A percentile compares a stretch with the other conserved stretches of the same genome.
phyloP scores from a whole-genome alignment of 2,329 filamentous ascomycete genomes.

The Lachnellula arida region DNA sequence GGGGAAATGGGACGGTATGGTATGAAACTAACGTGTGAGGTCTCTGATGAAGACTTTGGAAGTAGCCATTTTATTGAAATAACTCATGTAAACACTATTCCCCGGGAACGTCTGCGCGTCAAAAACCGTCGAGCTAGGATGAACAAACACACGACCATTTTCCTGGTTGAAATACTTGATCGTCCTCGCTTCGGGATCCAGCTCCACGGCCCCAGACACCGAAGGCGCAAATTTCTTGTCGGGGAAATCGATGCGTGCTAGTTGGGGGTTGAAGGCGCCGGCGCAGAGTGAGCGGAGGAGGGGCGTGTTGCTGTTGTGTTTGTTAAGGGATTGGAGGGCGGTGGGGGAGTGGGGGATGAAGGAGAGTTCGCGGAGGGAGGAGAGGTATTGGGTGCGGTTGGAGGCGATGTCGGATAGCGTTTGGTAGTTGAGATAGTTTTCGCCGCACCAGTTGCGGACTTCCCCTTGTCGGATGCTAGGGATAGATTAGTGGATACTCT shows the following conservation, averaged over 20 bases:
- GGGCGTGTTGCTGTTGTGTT: conserved; percentile 40
- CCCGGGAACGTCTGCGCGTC: conserved; percentile 72
- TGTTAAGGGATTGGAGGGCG: conserved; percentile 38
- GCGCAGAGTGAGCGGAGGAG: conserved; percentile 38
- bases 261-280: conserved; percentile 63
- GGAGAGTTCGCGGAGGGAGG: conserved; percentile 79
- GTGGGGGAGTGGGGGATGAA: conserved; percentile 52
- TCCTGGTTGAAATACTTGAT: conserved; percentile 92
- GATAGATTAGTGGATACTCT: conserved; percentile 11
- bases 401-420: conserved; percentile 85
- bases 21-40: conserved; percentile 65
- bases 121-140: conserved; percentile 84
- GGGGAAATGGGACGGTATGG: too few species aligned
- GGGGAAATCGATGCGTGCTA: conserved; percentile 87
- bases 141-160: conserved; percentile 84
- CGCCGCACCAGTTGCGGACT: conserved; percentile 72
- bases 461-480: conserved; percentile 50
- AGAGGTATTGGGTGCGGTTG: conserved; percentile 79
- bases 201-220: conserved; percentile 81
- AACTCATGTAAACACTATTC: conserved; percentile 74
- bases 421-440: conserved; percentile 78
- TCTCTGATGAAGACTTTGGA: conserved; percentile 90
- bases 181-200: conserved; percentile 85
- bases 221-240: conserved; percentile 92
- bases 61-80: conserved; percentile 89